Percentiles rank a stretch among this genome's conserved stretches.
These are phyloP conservation scores for Pisolithus thermaeus DNA, from an alignment of 1,284 basidiomycete species.

Conservation along the genomic window DNA sequence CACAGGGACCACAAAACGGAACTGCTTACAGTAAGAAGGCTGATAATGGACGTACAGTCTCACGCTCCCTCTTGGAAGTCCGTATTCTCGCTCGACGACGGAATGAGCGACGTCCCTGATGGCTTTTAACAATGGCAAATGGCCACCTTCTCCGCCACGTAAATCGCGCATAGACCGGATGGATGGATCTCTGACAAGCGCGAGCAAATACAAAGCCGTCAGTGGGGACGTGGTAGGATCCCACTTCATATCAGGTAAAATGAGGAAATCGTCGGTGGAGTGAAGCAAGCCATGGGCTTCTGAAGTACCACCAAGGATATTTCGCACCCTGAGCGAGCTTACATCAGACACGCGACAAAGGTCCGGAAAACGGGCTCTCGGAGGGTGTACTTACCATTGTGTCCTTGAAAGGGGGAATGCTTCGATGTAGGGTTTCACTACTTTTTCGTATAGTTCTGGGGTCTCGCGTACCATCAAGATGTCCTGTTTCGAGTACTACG, in stretches of 20 bases:
- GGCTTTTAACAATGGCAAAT: constrained; percentile 64
- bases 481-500: constrained; percentile 76
- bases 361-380: neutral
- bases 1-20: neutral
- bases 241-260: constrained; percentile 94
- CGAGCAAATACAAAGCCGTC: constrained; percentile 69
- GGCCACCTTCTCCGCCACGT: constrained; percentile 40
- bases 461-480: constrained; percentile 77
- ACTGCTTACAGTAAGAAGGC: constrained; percentile 84
- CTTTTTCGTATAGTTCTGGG: constrained; percentile 59
- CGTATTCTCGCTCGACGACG: constrained; percentile 58
- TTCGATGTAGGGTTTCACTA: constrained; percentile 77
- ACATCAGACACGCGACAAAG: neutral
- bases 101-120: constrained; percentile 55
- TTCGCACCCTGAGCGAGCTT: constrained; percentile 63
- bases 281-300: constrained; percentile 53
- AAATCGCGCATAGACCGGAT: constrained; percentile 74
- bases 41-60: constrained; percentile 93
- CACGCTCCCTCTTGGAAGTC: constrained; percentile 52
- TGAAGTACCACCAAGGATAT: constrained; percentile 77
- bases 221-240: constrained; percentile 64
- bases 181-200: constrained; percentile 51
- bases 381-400: constrained; percentile 56
- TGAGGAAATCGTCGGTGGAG: constrained; percentile 47
- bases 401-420: constrained; percentile 70